Conservation (phyloP, 768 basidiomycete genomes). For the Lenzites betulinus region DNA sequence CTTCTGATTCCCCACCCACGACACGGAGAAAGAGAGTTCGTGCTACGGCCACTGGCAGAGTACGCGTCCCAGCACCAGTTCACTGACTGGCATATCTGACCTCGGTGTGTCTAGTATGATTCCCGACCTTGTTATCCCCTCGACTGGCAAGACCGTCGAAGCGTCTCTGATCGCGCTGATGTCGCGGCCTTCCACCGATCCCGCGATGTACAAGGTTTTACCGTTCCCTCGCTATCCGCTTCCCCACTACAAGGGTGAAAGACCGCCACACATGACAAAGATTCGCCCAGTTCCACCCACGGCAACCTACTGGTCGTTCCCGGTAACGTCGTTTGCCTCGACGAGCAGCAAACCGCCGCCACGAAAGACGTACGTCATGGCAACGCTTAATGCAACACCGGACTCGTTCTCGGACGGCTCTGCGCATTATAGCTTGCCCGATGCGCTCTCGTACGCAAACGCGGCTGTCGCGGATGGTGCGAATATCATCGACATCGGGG, state of each 20-base stretch:
- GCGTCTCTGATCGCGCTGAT: slow-evolving; percentile 47
- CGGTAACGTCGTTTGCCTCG: slow-evolving; percentile 26
- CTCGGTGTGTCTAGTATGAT: slow-evolving; percentile 62
- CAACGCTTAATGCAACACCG: slow-evolving; percentile 89
- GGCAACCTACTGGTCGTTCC: slow-evolving; percentile 52
- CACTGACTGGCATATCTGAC: background rate
- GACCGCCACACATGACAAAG: slow-evolving; percentile 7
- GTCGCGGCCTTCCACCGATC: slow-evolving; percentile 32
- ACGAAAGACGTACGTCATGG: slow-evolving; percentile 75
- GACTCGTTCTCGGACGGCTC: slow-evolving; percentile 96
- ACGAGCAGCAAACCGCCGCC: background rate
- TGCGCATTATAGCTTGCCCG: slow-evolving; percentile 48
- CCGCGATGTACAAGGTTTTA: slow-evolving; percentile 69
- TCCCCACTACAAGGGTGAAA: slow-evolving; percentile 18
- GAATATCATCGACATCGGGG: slow-evolving; percentile 88
- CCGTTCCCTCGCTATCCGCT: slow-evolving; percentile 67
- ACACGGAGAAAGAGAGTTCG: slow-evolving; percentile 86
- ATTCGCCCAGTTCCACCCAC: slow-evolving; percentile 45
- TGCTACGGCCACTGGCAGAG: slow-evolving; percentile 87
- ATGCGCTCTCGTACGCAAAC: slow-evolving; percentile 55
- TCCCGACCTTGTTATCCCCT: slow-evolving; percentile 71
- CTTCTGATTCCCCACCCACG: slow-evolving; percentile 86
- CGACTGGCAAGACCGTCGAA: slow-evolving; percentile 47
- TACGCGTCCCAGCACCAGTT: slow-evolving; percentile 42
- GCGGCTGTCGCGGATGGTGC: slow-evolving; percentile 58